Evolutionary conservation across 495 filamentous ascomycete genomes (phyloP), one percentile per base, ranked within the genome.

Genomic region (Hypomontagnella monticulosa): DNA sequence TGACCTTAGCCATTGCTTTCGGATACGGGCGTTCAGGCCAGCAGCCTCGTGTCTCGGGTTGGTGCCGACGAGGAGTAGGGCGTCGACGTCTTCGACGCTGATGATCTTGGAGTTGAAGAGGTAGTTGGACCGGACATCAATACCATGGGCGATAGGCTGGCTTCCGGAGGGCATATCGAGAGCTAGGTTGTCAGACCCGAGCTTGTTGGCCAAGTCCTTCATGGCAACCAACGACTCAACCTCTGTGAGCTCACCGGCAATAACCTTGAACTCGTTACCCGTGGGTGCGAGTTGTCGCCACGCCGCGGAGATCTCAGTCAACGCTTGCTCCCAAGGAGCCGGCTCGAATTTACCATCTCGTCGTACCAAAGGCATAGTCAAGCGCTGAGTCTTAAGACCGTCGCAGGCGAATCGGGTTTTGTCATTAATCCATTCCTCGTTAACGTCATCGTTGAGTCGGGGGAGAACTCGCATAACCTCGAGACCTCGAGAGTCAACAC

Each of bases 341-440:
- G 95, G 93, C 66, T 91, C 83, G 76, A 98, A 98, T 70, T 92
- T 91, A 66, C 91, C 88, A 41, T 93, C 90, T 50, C 88, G 86
- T 71, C 96, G 91, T 64, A 97, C 90, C 38, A 99, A 79, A 4
- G 95, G 95, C 41, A 92, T 95, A 32, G 95, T 97, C 18, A 99
- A 82, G 57, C 95, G 84, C 76, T 99, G 95, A 32, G 93, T 97
- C 84, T 89, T 93, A 61, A 99, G 80, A n/a, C 94, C 95, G 79
- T 99, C 95, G 76, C 93, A 97, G 6, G 95, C 94, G 77, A 98
- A 99, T 30, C 95, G 85, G 18, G 92, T 89, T 82, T 99, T 99
- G 81, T 99, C 95, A 73, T 97, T 94, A 73, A 99, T 97, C 95
- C 95, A 99, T 79, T 98, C 95, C 79, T 99, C 95, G 76, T 99